Percentiles rank a stretch among this genome's conserved stretches.
Evolutionary conservation across 2,329 filamentous ascomycete species (phyloP).

Genomic region (Nemania sp.): DNA sequence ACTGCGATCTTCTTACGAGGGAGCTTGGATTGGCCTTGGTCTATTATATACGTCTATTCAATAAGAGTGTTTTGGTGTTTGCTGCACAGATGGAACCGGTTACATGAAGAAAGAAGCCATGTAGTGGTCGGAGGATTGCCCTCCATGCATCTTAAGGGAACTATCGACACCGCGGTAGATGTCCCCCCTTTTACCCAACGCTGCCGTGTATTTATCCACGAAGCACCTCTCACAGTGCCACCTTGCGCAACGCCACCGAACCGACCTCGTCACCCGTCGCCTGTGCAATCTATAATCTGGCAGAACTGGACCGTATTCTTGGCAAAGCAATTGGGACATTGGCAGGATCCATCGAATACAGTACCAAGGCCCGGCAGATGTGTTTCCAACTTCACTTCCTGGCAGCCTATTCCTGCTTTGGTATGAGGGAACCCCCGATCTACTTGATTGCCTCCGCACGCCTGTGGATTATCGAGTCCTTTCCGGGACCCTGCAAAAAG

Average conservation of each 20-base stretch:
- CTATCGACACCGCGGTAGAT: constrained; percentile 12
- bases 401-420: background rate
- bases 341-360: constrained; percentile 20
- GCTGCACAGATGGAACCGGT: background rate
- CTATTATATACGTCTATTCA: constrained; percentile 8
- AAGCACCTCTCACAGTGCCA: constrained; percentile 26
- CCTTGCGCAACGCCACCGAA: constrained; percentile 13
- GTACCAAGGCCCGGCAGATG: constrained; percentile 32
- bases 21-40: constrained; percentile 4
- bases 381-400: constrained; percentile 1
- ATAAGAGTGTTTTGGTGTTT: background rate
- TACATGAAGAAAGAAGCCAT: constrained; percentile 23
- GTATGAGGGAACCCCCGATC: constrained; percentile 2
- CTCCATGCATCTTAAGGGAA: constrained; percentile 21
- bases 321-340: constrained; percentile 20
- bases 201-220: constrained; percentile 32
- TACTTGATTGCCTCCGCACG: constrained; percentile 6
- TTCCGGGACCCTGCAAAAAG: background rate
- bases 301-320: constrained; percentile 29
- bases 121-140: constrained; percentile 26
- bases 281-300: constrained; percentile 25
- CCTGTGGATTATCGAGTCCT: background rate
- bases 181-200: constrained; percentile 30
- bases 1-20: background rate
- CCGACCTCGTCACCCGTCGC: constrained; percentile 12